Conservation (phyloP, 495 filamentous ascomycete species). For the Clavariopsis aquatica region DNA sequence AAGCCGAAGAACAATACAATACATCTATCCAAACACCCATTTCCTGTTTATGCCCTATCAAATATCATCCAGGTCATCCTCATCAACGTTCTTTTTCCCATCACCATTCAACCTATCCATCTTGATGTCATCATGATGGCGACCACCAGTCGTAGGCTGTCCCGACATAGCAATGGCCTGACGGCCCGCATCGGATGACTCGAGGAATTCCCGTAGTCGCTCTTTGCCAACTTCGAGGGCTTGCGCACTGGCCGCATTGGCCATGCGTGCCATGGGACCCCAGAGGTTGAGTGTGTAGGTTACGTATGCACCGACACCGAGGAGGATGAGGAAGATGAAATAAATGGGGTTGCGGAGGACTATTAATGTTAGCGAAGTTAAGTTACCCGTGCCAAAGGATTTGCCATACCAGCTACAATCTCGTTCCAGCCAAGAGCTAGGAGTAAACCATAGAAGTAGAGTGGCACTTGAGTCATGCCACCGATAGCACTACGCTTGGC, state of each 20-base stretch:
- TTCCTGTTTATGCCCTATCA: too few species aligned
- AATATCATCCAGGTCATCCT: slow-evolving; percentile 54
- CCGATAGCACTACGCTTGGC: slow-evolving; percentile 96
- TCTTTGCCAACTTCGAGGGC: slow-evolving; percentile 87
- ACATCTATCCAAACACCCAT: slow-evolving; percentile 7
- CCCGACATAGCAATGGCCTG: slow-evolving; percentile 71
- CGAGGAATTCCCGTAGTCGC: slow-evolving; percentile 81
- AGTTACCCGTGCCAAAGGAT: background rate
- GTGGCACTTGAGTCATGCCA: slow-evolving; percentile 87
- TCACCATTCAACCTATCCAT: slow-evolving; percentile 62
- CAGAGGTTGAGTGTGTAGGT: slow-evolving; percentile 92
- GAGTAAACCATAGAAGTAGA: slow-evolving; percentile 90
- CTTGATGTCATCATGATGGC: slow-evolving; percentile 50
- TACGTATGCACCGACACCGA: slow-evolving; percentile 75
- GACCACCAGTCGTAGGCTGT: slow-evolving; percentile 1
- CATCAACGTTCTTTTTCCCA: slow-evolving; percentile 51
- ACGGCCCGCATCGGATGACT: slow-evolving; percentile 74
- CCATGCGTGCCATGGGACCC: slow-evolving; percentile 93
- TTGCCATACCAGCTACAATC: slow-evolving; percentile 76
- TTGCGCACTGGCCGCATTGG: slow-evolving; percentile 81
- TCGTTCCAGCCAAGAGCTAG: slow-evolving; percentile 97
- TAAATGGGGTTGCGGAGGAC: slow-evolving; percentile 91
- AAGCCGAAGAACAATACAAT: background rate
- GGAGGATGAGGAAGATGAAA: slow-evolving; percentile 81
- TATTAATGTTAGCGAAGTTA: slow-evolving; percentile 49